These are phyloP conservation scores for Cucurbita maxima DNA, from an alignment of 306 rosid species.

Conservation along the genomic window DNA sequence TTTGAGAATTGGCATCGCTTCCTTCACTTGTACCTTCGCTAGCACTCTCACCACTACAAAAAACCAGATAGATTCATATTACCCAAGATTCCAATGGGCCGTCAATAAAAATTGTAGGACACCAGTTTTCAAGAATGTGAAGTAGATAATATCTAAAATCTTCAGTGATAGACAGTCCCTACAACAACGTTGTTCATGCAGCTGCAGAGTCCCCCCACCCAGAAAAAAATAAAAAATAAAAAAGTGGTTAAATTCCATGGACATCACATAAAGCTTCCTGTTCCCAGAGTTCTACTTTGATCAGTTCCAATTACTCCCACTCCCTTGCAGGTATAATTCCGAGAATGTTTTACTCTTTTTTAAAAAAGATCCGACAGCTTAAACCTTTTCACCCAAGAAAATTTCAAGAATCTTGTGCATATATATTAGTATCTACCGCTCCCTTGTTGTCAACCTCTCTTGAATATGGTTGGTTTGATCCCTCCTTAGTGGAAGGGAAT, in stretches of 20 bases:
- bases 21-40: constrained; percentile 96
- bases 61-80: constrained; percentile 16
- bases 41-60: constrained; percentile 87
- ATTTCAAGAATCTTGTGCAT: neutral
- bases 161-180: neutral
- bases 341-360: neutral
- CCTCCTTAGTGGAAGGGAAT: neutral
- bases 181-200: neutral
- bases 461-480: neutral
- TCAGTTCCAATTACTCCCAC: neutral
- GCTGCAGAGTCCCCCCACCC: neutral
- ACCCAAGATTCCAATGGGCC: constrained; percentile 13
- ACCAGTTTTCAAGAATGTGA: neutral
- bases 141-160: neutral
- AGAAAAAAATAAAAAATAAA: neutral
- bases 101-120: neutral
- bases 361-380: neutral
- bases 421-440: neutral
- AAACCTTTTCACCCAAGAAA: neutral
- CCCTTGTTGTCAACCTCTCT: neutral
- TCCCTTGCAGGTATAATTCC: constrained; percentile 65
- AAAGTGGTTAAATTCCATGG: neutral
- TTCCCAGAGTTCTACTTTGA: neutral
- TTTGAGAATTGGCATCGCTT: constrained; percentile 85
- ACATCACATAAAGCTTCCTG: neutral